Evolutionary conservation across 495 filamentous ascomycete genomes (phyloP).

Genomic region (Neurospora terricola): DNA sequence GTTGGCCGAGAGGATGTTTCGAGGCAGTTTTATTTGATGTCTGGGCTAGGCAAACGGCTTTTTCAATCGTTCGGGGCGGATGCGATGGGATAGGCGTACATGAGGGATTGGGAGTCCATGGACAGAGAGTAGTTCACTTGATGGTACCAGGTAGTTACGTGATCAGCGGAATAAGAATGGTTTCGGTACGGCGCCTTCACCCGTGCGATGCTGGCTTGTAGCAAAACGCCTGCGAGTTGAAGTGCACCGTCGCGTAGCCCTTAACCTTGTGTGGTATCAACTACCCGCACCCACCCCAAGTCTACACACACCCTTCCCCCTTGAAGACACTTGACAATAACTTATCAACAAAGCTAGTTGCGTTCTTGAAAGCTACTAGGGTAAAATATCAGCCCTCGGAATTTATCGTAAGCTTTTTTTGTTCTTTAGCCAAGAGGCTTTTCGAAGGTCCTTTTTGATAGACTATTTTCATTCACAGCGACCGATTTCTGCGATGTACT

Average conservation of each 20-base stretch:
- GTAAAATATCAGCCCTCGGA: neutral
- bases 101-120: neutral
- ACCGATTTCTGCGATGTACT: neutral
- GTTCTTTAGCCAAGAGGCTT: neutral
- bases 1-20: neutral
- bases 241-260: neutral
- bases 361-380: neutral
- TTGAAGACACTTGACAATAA: neutral
- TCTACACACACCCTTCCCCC: neutral
- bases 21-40: neutral
- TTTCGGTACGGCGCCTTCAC: neutral
- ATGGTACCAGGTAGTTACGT: neutral
- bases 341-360: neutral
- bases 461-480: neutral
- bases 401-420: neutral
- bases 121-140: neutral
- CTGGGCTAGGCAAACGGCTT: neutral
- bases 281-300: neutral
- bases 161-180: neutral
- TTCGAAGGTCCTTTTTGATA: neutral
- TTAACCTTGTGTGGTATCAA: neutral
- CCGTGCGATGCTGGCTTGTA: neutral
- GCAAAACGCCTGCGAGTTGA: neutral
- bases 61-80: neutral
- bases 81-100: neutral